Base-by-base conservation (phyloP, 306 rosid genomes). In the Trifolium dubium region DNA sequence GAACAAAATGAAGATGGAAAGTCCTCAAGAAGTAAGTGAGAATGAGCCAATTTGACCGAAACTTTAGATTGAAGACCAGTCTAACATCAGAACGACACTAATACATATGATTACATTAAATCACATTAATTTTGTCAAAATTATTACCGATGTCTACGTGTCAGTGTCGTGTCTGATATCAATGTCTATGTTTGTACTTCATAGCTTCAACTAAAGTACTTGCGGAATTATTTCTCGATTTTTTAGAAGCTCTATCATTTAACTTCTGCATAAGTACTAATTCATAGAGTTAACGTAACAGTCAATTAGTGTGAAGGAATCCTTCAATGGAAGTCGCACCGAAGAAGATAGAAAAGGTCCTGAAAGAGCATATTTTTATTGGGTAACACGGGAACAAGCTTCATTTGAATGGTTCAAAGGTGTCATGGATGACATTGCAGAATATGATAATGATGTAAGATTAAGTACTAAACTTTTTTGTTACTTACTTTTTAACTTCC, bases 361-460 rank as follows among this genome's bases (percentile, higher is more conserved):
- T n/a, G 77, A 73, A 83, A 85, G 97, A 85, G 97, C 97, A 18
- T 89, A 94, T n/a, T 94, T 89, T 63, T 94, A 91, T 69, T 94
- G 98, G 98, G 86, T 94, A 37, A 94, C 97, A 60, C 89, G 98
- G 73, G 98, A 93, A 50, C 98, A 93, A 47, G 87, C 88, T 76
- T 93, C 98, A 35, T 93, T 91, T 80, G 98, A 94, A 63, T 94
- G 97, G 98, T 94, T 94, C 65, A 94, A 94, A 86, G 98, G 98
- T 19, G 97, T 94, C 80, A 91, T 94, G 98, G 91, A 94, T 74
- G 98, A 92, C 39, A 81, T 94, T 64, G 87, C 97, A 62, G 96
- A 91, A 46, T 80, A 89, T 67, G 98, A 93, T 39, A 84, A 59
- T 1, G 76, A 89, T 80, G 98, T 93, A 73, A 68, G 94, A 82